These are phyloP conservation scores for Candida awuae DNA, from an alignment of 805 yeast species.

Conservation along the genomic window DNA sequence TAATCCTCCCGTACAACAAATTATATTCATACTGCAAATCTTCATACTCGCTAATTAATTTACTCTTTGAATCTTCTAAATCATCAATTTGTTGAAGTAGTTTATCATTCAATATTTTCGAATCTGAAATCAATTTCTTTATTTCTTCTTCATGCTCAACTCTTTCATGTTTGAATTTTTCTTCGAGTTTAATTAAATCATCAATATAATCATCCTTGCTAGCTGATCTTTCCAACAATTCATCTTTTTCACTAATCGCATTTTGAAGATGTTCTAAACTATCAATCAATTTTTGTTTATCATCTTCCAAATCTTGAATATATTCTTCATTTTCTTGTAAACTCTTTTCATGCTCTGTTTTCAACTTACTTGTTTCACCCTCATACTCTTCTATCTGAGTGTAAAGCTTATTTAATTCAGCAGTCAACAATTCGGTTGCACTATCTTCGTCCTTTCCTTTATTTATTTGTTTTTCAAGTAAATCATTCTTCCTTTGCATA, in stretches of 20 bases:
- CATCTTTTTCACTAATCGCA: neutral
- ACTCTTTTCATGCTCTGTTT: constrained; percentile 17
- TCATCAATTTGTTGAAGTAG: constrained; percentile 29
- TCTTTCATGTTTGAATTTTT: constrained; percentile 9
- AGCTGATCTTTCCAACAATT: constrained; percentile 2
- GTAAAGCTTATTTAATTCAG: constrained; percentile 10
- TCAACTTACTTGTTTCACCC: too few species aligned
- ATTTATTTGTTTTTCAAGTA: neutral
- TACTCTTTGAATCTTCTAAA: constrained; percentile 31
- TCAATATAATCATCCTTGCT: neutral
- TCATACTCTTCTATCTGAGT: constrained; percentile 12
- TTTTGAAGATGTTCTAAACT: constrained; percentile 5
- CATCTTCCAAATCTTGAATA: constrained; percentile 25
- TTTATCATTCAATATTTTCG: constrained; percentile 25
- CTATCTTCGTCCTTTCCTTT: neutral
- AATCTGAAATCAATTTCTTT: constrained; percentile 18
- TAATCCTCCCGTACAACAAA: constrained; percentile 8
- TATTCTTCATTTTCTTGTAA: constrained; percentile 25
- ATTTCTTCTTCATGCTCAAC: constrained; percentile 9
- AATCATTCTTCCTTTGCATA: constrained; percentile 1
- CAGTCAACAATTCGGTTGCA: constrained; percentile 2
- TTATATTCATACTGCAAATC: constrained; percentile 20
- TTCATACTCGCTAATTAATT: constrained; percentile 32
- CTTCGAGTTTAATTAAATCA: constrained; percentile 4
- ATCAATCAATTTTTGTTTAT: constrained; percentile 7